Conservation (phyloP, 768 basidiomycete genomes). For the Tricholoma sp. region DNA sequence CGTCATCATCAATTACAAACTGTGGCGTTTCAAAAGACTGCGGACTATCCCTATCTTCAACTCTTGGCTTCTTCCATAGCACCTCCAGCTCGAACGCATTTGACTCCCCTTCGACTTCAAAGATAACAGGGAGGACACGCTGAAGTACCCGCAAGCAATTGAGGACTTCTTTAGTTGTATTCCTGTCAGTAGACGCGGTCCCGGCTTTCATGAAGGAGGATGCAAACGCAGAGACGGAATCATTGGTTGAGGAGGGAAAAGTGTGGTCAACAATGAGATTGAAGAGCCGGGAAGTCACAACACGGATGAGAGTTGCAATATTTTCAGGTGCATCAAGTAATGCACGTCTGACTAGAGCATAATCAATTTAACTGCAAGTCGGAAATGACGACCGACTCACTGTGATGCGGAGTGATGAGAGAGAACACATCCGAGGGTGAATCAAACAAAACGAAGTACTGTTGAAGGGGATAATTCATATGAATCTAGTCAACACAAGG, state of each 20-base stretch:
- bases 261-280: conserved; percentile 76
- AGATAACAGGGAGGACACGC: conserved; percentile 85
- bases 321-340: conserved; percentile 83
- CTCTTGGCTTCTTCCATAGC: conserved; percentile 71
- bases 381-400: conserved; percentile 38
- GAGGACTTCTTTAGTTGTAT: conserved; percentile 79
- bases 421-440: conserved; percentile 89
- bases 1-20: conserved; percentile 85
- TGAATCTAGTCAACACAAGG: not conserved
- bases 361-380: not conserved
- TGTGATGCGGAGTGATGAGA: conserved; percentile 79
- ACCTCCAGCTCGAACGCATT: conserved; percentile 73
- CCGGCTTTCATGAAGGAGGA: conserved; percentile 64
- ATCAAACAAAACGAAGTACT: conserved; percentile 87
- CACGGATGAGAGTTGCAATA: conserved; percentile 73
- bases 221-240: conserved; percentile 61
- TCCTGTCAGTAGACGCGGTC: conserved; percentile 47
- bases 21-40: conserved; percentile 40
- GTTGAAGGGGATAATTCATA: conserved; percentile 1
- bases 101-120: conserved; percentile 70
- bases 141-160: conserved; percentile 91
- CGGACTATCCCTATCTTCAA: conserved; percentile 26
- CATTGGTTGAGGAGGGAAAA: conserved; percentile 57
- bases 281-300: conserved; percentile 64
- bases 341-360: conserved; percentile 67